Evolutionary conservation across 192 early-diverging fungal genomes (phyloP).

Genomic region (Dimargaris cristalligena): DNA sequence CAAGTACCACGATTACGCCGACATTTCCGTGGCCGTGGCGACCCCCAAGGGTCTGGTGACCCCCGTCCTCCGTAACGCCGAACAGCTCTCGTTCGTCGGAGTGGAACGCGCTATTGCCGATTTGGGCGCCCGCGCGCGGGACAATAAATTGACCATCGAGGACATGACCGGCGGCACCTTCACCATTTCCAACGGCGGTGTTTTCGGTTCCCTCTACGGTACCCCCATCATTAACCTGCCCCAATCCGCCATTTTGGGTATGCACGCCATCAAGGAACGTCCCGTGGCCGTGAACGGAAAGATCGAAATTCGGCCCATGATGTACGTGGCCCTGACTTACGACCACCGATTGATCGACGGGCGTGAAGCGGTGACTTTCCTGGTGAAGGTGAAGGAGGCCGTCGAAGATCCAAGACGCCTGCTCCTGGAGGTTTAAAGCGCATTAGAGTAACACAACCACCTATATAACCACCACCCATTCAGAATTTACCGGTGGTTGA

Average conservation of each 20-base stretch:
- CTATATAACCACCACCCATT: no score
- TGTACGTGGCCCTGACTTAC: conserved; percentile 97
- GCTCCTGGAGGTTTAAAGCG: conserved; percentile 79
- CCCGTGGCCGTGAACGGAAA: conserved; percentile 86
- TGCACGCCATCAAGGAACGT: conserved; percentile 97
- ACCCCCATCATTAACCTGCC: conserved; percentile 98
- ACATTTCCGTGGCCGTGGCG: conserved; percentile 89
- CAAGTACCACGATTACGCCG: conserved; percentile 87
- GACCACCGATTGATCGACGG: conserved; percentile 98
- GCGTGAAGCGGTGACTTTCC: conserved; percentile 95
- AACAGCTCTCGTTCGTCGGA: conserved; percentile 71
- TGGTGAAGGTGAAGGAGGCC: conserved; percentile 90
- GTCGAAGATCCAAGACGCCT: conserved; percentile 91
- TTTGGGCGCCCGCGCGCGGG: conserved; percentile 75
- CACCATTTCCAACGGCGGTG: conserved; percentile 98
- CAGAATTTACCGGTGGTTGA: no score
- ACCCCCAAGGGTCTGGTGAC: conserved; percentile 99
- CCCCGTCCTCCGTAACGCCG: conserved; percentile 84
- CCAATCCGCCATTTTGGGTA: conserved; percentile 92
- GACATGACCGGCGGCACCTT: conserved; percentile 98
- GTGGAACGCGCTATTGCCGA: conserved; percentile 83
- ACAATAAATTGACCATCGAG: conserved; percentile 92
- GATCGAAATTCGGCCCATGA: conserved; percentile 81
- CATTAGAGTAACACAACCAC: no score
- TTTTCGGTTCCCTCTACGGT: conserved; percentile 92